These are phyloP conservation scores for Inga leiocalycina DNA, from an alignment of 306 rosid genomes.

Conservation along the genomic window DNA sequence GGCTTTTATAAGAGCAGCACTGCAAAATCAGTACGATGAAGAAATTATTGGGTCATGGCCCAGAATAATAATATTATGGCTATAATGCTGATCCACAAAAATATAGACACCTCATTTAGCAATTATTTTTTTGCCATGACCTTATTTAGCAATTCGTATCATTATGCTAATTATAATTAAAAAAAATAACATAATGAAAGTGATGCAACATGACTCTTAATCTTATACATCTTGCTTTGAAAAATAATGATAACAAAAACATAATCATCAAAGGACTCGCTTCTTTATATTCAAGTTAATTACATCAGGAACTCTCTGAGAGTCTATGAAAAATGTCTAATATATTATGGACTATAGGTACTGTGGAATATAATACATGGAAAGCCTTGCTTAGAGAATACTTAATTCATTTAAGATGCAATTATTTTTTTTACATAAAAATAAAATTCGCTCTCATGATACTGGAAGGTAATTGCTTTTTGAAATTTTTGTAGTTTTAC, in stretches of 20 bases:
- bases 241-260: not conserved
- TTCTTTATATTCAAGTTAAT: not conserved
- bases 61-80: not conserved
- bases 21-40: not conserved
- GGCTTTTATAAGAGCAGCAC: slow-evolving; percentile 29
- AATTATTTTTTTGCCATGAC: too few species aligned
- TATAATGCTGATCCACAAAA: not conserved
- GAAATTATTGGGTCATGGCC: not conserved
- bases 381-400: too few species aligned
- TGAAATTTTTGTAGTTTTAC: too few species aligned
- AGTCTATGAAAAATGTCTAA: not conserved
- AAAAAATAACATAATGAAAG: not conserved
- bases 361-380: too few species aligned
- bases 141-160: not conserved
- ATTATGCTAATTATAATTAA: not conserved
- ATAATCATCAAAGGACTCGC: not conserved
- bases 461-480: too few species aligned
- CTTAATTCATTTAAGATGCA: too few species aligned
- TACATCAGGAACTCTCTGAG: not conserved
- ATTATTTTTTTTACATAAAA: too few species aligned
- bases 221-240: not conserved
- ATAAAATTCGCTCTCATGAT: too few species aligned
- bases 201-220: not conserved
- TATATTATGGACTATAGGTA: too few species aligned
- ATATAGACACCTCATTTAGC: not conserved